These are phyloP conservation scores for Sparassis latifolia DNA, from an alignment of 1,284 basidiomycete species.

Conservation along the genomic window DNA sequence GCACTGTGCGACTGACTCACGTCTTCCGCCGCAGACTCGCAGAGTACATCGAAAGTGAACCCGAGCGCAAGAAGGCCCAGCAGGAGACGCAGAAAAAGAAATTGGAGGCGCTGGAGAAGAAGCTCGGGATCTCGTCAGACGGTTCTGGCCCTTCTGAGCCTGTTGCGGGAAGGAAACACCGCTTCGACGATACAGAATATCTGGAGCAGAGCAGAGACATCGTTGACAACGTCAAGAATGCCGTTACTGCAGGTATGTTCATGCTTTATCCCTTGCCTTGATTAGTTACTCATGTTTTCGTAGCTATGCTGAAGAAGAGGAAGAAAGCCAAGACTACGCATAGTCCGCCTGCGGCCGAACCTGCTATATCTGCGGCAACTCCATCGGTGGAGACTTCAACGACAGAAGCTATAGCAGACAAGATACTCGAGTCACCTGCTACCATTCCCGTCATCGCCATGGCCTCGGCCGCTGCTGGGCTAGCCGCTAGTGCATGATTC, in stretches of 20 bases:
- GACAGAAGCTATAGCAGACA: conserved; percentile 6
- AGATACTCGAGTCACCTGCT: conserved; percentile 13
- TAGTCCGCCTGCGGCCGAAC: conserved; percentile 18
- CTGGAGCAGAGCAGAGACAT: conserved; percentile 90
- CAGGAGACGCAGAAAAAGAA: conserved; percentile 80
- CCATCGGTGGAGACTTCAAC: conserved; percentile 7
- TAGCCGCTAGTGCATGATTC: conserved; percentile 11
- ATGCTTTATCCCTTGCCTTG: conserved; percentile 1
- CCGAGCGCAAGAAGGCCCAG: conserved; percentile 74
- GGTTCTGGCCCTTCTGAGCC: conserved; percentile 32
- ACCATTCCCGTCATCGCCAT: conserved; percentile 10
- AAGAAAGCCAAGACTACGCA: conserved; percentile 69
- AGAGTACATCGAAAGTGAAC: conserved; percentile 83
- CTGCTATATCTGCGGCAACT: conserved; percentile 13
- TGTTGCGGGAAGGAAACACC: conserved; percentile 73
- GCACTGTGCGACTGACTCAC: neutral
- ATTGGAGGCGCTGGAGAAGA: conserved; percentile 78
- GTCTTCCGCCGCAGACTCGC: conserved; percentile 55
- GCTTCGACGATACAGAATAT: conserved; percentile 90
- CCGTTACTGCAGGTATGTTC: conserved; percentile 73
- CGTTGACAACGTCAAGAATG: conserved; percentile 87
- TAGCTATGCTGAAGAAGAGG: conserved; percentile 77
- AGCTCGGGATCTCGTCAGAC: conserved; percentile 60
- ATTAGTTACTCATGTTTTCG: conserved; percentile 8
- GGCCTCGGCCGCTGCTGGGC: conserved; percentile 10